Percentiles rank a stretch among this genome's conserved stretches.
phyloP scores from a whole-genome alignment of 2,329 filamentous ascomycete species.

The Epichloe hybrida region DNA sequence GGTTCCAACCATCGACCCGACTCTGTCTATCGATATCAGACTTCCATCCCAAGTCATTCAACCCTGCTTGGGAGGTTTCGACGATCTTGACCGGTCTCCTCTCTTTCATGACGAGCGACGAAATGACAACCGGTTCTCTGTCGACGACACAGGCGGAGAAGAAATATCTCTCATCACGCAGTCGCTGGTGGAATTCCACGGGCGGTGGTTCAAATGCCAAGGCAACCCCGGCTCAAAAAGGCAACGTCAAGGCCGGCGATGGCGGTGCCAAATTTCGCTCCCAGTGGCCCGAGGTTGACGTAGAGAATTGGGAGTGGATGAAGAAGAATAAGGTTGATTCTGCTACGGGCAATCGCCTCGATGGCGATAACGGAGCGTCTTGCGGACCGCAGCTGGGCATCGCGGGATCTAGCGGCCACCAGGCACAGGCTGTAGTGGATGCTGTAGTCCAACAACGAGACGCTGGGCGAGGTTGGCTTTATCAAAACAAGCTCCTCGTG shows the following conservation, averaged over 20 bases:
- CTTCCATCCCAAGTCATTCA: slow-evolving; percentile 96
- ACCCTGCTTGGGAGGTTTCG: slow-evolving; percentile 94
- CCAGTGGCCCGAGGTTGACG: slow-evolving; percentile 83
- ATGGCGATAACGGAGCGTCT: slow-evolving; percentile 34
- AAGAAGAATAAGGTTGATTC: slow-evolving; percentile 67
- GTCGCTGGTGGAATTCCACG: slow-evolving; percentile 94
- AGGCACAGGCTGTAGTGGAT: slow-evolving; percentile 62
- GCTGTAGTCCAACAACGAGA: slow-evolving; percentile 62
- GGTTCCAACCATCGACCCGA: slow-evolving; percentile 84
- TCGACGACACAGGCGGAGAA: slow-evolving; percentile 65
- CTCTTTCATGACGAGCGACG: slow-evolving; percentile 96
- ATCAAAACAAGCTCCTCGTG: slow-evolving; percentile 65
- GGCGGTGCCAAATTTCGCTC: slow-evolving; percentile 78
- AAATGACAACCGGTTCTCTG: slow-evolving; percentile 93
- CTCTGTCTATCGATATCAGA: slow-evolving; percentile 94
- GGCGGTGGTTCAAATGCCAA: slow-evolving; percentile 64
- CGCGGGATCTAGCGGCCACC: slow-evolving; percentile 44
- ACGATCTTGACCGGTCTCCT: slow-evolving; percentile 90
- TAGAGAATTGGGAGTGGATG: slow-evolving; percentile 89
- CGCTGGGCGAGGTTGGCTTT: slow-evolving; percentile 70
- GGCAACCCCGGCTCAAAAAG: slow-evolving; percentile 42
- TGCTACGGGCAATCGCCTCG: slow-evolving; percentile 50
- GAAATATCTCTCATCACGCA: slow-evolving; percentile 60
- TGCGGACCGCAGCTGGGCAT: slow-evolving; percentile 45
- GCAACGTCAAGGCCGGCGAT: slow-evolving; percentile 82